Evolutionary conservation across 164 flowering plant species (phyloP), one percentile per base, ranked within the genome.

Genomic region (Platanus orientalis): DNA sequence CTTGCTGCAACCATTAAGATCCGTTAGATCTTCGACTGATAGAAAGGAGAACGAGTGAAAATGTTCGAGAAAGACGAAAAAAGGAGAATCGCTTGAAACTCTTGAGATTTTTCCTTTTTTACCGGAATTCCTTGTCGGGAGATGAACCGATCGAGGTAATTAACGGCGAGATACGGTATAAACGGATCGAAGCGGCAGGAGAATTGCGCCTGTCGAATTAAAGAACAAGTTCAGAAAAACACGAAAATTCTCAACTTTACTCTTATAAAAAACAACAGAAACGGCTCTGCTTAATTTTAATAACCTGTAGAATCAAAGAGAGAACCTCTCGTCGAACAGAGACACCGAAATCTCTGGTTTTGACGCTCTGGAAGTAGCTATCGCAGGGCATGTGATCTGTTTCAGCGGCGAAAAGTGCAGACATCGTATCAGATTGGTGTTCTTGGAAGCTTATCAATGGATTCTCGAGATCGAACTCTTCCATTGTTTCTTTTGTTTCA

Each of bases 391-490:
- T 84, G 67, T 87, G 87, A 62, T 83, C 86, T 24, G 75, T 73
- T 71, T 87, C 88, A 6, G 53, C 34, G 21, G 45, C 60, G 65
- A 87, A 87, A 6, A 87, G 84, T 26, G 69, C 56, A 21, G 73
- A 7, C 21, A 63, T 20, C 1, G 73, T 10, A 27, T 77, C 81
- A 9, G 59, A 53, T 57, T 59, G 48, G 2, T 16, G 62, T 19
- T 74, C 75, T 48, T 70, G 61, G 27, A 58, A 53, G 29, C 20
- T 39, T 6, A 76, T 72, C 14, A 83, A 54, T 51, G 93, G 88
- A 72, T 84, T 77, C 61, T 87, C 87, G 0, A 87, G 85, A 71
- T 83, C 80, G 67, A 77, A 73, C 61, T 85, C 85, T 84, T 26
- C 51, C 16, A 2, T 40, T 4, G 36, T 32, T 32, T n/a, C n/a